Percentiles rank a stretch among this genome's conserved stretches.
phyloP scores from a whole-genome alignment of 148 eudicot genomes.

The Nyssa sinensis region DNA sequence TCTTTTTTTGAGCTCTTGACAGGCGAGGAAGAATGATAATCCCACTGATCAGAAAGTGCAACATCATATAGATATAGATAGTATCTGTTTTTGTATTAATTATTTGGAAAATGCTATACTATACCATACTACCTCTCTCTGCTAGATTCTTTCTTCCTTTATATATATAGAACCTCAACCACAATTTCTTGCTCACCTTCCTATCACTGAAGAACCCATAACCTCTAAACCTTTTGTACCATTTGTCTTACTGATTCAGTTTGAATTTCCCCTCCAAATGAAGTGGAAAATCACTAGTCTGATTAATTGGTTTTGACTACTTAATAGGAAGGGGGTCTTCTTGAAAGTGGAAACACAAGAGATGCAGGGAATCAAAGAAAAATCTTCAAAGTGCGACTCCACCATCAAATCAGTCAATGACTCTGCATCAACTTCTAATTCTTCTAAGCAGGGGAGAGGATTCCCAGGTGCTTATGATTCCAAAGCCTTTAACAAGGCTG shows the following conservation, averaged over 20 bases:
- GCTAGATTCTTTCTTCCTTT: not conserved
- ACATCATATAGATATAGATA: no score
- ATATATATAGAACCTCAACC: not conserved
- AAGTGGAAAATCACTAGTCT: no score
- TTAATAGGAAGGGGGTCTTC: not conserved
- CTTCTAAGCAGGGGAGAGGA: constrained; percentile 7
- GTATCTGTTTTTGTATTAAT: no score
- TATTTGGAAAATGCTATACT: no score
- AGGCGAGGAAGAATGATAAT: no score
- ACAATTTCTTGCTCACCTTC: not conserved
- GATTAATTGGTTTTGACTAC: not conserved
- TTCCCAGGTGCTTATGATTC: not conserved
- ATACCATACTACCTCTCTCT: constrained; percentile 1
- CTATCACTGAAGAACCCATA: not conserved
- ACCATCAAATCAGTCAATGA: constrained; percentile 2
- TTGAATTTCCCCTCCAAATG: not conserved
- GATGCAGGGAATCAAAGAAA: constrained; percentile 14
- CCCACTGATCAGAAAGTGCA: no score
- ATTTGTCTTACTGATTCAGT: not conserved
- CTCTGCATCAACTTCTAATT: not conserved
- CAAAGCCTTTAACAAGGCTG: no score
- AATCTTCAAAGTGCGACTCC: not conserved
- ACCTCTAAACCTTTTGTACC: not conserved
- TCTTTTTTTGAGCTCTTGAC: not conserved
- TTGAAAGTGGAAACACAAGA: not conserved